These are phyloP conservation scores for Torulaspora gathmanii DNA, from an alignment of 805 yeast genomes.

Conservation along the genomic window DNA sequence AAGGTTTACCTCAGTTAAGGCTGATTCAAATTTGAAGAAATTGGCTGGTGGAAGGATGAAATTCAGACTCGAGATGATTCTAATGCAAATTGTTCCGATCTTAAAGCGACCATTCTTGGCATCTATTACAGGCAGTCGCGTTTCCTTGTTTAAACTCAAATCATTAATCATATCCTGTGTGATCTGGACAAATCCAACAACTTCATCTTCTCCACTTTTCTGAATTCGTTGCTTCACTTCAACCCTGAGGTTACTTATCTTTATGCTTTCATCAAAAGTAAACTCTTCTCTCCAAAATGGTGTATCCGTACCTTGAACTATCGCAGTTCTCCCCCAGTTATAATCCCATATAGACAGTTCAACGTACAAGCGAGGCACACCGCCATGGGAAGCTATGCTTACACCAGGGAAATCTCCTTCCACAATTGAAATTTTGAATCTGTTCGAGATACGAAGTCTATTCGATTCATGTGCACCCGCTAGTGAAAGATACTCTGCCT, in stretches of 20 bases:
- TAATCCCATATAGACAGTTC: constrained; percentile 70
- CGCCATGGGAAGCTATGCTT: constrained; percentile 1
- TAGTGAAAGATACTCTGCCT: constrained; percentile 42
- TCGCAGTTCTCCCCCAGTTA: constrained; percentile 75
- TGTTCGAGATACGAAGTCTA: constrained; percentile 49
- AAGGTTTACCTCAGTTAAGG: constrained; percentile 51
- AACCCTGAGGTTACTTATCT: constrained; percentile 49
- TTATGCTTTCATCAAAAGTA: constrained; percentile 50
- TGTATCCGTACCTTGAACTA: constrained; percentile 43
- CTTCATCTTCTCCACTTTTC: constrained; percentile 31
- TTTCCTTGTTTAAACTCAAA: constrained; percentile 24
- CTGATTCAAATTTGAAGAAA: constrained; percentile 58
- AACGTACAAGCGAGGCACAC: constrained; percentile 45
- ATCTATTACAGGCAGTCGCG: constrained; percentile 44
- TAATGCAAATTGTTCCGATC: constrained; percentile 55
- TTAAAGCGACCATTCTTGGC: constrained; percentile 37
- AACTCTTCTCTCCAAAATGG: constrained; percentile 87
- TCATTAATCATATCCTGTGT: constrained; percentile 26
- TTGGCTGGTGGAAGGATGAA: constrained; percentile 56
- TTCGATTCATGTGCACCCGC: constrained; percentile 33
- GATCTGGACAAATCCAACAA: constrained; percentile 49
- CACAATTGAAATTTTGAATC: constrained; percentile 51
- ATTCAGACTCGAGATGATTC: constrained; percentile 47
- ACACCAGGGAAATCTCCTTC: constrained; percentile 50
- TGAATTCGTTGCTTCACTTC: constrained; percentile 38